Base-by-base conservation (phyloP, 371 early-diverging fungal species). In the Rhizopus microsporus region DNA sequence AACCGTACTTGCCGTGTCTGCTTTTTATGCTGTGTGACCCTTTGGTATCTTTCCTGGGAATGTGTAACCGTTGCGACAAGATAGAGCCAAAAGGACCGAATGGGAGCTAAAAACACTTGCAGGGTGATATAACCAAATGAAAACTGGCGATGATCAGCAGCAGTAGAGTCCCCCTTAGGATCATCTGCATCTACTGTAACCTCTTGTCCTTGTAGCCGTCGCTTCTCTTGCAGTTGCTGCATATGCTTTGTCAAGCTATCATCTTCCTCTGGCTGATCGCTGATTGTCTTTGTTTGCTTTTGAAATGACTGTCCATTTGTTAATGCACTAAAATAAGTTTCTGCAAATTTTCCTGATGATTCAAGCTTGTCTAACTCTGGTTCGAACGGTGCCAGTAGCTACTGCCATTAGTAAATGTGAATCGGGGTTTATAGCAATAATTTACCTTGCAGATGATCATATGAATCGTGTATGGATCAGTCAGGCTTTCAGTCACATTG, bases 391-490 rank as follows among this genome's bases (percentile, higher is more conserved):
- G 49, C 62, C 7, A 74, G 46, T 9, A 72, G 51, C 77, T 73
- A 59, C 4, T 10, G 34, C 7, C 42, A 10, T n/a, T 29, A 23
- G 43, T 50, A 47, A 5, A 48, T 30, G 12, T 23, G 9, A 48
- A 9, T n/a, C 17, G 32, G 32, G 12, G 37, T 30, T 29, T 4
- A 39, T 38, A 35, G 1, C 35, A 35, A n/a, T 3, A 12, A 48
- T 65, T 62, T 72, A 80, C 82, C 56, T 83, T 83, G 60, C 80
- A 81, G 54, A 83, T 72, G 40, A 85, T 82, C 53, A 72, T 75
- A 52, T 85, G 80, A 35, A 85, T 70, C 47, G 80, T 81, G 49
- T 81, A 83, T 0, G 85, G 83, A 61, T 85, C 83, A 12, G 83
- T 67, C 39, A 85, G 51, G 15, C 60, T 60, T 43, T 83, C 81